Conservation (phyloP, 352 stramenopile species). For the Aphanomyces invadans region DNA sequence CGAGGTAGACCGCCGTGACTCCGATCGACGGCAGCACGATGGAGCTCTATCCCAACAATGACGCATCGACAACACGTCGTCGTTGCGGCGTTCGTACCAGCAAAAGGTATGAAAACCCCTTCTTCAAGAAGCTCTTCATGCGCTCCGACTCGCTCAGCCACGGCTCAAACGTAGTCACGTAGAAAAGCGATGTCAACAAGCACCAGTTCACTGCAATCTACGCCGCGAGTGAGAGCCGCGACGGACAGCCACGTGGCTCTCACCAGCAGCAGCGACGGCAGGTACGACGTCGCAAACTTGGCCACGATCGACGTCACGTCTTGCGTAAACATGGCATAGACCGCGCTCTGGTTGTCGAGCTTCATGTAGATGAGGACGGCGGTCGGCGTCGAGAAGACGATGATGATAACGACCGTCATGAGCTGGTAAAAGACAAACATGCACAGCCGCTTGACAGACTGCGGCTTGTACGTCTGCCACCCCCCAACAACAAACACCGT, state of each 20-base stretch:
- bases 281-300: slow-evolving; percentile 55
- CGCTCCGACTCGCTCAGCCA: slow-evolving; percentile 56
- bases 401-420: slow-evolving; percentile 42
- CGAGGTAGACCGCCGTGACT: slow-evolving; percentile 67
- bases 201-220: slow-evolving; percentile 74
- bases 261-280: slow-evolving; percentile 67
- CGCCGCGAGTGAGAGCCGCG: too few relatives aligned
- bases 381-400: slow-evolving; percentile 69
- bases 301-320: slow-evolving; percentile 41
- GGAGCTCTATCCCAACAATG: slow-evolving; percentile 38
- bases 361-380: slow-evolving; percentile 79
- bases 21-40: slow-evolving; percentile 72
- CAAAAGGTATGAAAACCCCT: slow-evolving; percentile 69
- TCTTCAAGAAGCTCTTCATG: slow-evolving; percentile 61
- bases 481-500: too few relatives aligned
- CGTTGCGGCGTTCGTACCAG: slow-evolving; percentile 42
- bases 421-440: slow-evolving; percentile 43
- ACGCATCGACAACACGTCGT: neutral
- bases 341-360: slow-evolving; percentile 49
- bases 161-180: slow-evolving; percentile 57
- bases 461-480: slow-evolving; percentile 40
- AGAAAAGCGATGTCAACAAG: slow-evolving; percentile 58
- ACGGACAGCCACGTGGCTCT: too few relatives aligned
- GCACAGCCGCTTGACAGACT: slow-evolving; percentile 34
- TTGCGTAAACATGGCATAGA: slow-evolving; percentile 45